Base-by-base conservation (phyloP, 2,329 filamentous ascomycete genomes). In the Graphiopsis chlorocephala region DNA sequence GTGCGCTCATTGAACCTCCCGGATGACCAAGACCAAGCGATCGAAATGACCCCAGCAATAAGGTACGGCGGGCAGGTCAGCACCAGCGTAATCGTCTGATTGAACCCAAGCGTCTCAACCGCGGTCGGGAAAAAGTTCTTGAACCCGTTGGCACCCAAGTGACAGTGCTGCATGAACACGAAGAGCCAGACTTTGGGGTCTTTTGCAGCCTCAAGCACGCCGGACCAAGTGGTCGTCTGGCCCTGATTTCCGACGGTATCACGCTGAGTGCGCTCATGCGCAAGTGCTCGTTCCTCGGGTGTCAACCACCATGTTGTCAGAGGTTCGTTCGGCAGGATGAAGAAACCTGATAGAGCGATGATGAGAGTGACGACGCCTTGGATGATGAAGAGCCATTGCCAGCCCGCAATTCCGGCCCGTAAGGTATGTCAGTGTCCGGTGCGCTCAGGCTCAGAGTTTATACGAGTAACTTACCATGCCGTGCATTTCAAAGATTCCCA, bases 321-420 rank as follows among this genome's bases (percentile, higher is more conserved):
- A 15, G 89, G 89, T 67, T 90, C 90, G 72, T 91, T 86, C 0
- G 89, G 89, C 17, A 92, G 78, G 31, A 91, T 76, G 69, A 85
- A 86, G 72, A 82, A 83, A 1, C 86, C 81, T 0, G 74, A 70
- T 7, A 86, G 72, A 14, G 89, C 88, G 38, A 91, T 80, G 10
- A 79, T 79, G 29, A 91, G 78, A 1, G 89, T 91, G 8, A 50
- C 17, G 8, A 42, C 17, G 8, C 58, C 58, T 23, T 61, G 23
- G 1, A 61, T 26, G 12, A 61, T 61, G 47, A 50, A 50, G 11
- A 57, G n/a, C 58, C 58, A 61, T 38, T 29, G 38, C 58, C 58
- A 61, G 11, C 38, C 58, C 12, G 17, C 17, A 1, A 61, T 26
- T 8, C 53, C 53, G 33, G 29, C 38, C 38, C 23, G 38, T 4